A percentile compares a stretch with the other conserved stretches of the same genome.
phyloP scores from a whole-genome alignment of 2,329 filamentous ascomycete genomes.

The Rhynchosporium graminicola region DNA sequence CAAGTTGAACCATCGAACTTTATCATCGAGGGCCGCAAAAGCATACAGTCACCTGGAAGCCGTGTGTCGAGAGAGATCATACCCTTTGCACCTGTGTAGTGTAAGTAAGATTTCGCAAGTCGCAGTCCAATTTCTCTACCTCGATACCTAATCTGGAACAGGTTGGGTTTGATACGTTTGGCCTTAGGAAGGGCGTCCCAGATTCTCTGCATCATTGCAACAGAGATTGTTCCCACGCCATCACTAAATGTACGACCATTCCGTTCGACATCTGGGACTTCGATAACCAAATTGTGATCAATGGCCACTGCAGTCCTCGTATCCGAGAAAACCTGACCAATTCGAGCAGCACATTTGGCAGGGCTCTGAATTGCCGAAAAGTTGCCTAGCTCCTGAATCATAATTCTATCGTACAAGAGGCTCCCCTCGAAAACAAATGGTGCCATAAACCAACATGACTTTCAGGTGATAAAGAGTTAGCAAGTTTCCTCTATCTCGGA shows the following conservation, averaged over 20 bases:
- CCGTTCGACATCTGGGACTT: constrained; percentile 55
- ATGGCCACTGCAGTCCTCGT: constrained; percentile 65
- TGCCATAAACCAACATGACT: constrained; percentile 65
- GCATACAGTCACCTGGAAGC: constrained; percentile 58
- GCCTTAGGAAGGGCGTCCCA: constrained; percentile 54
- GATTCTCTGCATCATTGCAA: constrained; percentile 58
- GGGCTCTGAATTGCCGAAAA: constrained; percentile 54
- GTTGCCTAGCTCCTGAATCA: constrained; percentile 50
- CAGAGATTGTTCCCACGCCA: constrained; percentile 75
- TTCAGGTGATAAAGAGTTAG: no score
- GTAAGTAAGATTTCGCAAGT: background rate
- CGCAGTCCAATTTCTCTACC: constrained; percentile 43
- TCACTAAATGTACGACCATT: constrained; percentile 70
- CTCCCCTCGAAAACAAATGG: constrained; percentile 45
- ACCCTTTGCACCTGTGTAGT: constrained; percentile 65
- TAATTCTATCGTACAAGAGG: constrained; percentile 39
- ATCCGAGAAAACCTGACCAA: constrained; percentile 71
- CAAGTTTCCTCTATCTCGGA: no score
- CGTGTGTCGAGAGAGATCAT: constrained; percentile 71
- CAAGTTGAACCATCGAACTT: constrained; percentile 66
- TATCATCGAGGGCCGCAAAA: constrained; percentile 72
- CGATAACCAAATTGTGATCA: constrained; percentile 35
- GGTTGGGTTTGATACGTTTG: constrained; percentile 55
- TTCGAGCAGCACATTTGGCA: constrained; percentile 59
- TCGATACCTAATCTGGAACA: constrained; percentile 72